Evolutionary conservation across 768 basidiomycete species (phyloP).

Genomic region (Mycena venus): DNA sequence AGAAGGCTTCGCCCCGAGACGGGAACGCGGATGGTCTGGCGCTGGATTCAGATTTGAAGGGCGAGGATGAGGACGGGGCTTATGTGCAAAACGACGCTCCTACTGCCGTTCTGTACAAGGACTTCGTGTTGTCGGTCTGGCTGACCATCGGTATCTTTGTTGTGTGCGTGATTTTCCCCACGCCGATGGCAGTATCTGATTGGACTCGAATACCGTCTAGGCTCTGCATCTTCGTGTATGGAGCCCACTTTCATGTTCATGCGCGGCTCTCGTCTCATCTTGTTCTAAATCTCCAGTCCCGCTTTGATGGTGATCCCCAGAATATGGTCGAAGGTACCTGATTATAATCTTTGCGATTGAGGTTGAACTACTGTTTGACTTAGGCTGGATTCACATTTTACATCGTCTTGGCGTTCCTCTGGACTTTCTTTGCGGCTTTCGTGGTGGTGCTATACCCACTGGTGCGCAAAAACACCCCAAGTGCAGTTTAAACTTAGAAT

Average conservation of each 20-base stretch:
- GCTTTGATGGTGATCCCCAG: constrained; percentile 21
- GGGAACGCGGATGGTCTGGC: neutral
- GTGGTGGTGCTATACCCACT: constrained; percentile 26
- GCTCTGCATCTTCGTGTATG: constrained; percentile 2
- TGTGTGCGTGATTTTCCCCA: neutral
- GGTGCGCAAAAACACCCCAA: neutral
- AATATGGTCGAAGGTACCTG: constrained; percentile 23
- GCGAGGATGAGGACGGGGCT: neutral
- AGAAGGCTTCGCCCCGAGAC: neutral
- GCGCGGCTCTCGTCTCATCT: neutral
- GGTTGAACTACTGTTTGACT: neutral
- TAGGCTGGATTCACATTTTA: constrained; percentile 27
- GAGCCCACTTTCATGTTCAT: neutral
- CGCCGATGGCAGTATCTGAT: too few species aligned
- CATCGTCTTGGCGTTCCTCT: constrained; percentile 18
- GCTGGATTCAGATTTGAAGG: neutral
- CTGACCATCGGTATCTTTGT: constrained; percentile 25
- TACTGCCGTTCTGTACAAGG: constrained; percentile 13
- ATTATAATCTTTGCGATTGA: neutral
- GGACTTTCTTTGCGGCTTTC: constrained; percentile 25
- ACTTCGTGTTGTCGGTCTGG: constrained; percentile 24
- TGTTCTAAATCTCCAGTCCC: neutral
- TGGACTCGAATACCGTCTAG: neutral
- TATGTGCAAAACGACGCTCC: constrained; percentile 17
- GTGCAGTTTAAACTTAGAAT: neutral